Evolutionary conservation across 2,329 filamentous ascomycete genomes (phyloP).

Genomic region (Dactylellina drechsleri): DNA sequence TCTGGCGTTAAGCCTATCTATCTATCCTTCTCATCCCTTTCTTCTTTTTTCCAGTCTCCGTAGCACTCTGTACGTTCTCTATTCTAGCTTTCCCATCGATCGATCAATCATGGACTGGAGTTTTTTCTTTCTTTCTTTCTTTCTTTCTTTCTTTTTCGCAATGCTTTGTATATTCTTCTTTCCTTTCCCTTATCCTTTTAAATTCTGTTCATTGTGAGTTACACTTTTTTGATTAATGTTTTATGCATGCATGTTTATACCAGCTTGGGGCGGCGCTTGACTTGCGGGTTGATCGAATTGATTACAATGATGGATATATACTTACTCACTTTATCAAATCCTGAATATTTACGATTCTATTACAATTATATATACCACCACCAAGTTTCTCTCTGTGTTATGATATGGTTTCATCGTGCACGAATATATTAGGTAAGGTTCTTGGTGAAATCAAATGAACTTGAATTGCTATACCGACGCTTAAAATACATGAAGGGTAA

Average conservation of each 20-base stretch:
- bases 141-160: conserved; percentile 9
- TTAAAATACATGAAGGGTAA: not conserved
- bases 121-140: conserved; percentile 40
- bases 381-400: no score
- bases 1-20: not conserved
- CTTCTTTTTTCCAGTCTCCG: not conserved
- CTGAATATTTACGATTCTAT: no score
- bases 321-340: no score
- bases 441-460: no score
- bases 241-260: not conserved
- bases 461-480: no score
- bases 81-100: not conserved
- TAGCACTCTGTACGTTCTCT: not conserved
- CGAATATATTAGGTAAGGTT: no score
- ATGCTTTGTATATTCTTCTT: conserved; percentile 8
- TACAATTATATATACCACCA: no score
- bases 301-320: conserved; percentile 10
- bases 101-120: conserved; percentile 42
- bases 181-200: not conserved
- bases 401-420: no score
- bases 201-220: not conserved
- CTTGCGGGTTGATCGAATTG: no score
- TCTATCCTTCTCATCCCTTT: not conserved
- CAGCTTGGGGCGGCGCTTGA: conserved; percentile 48
- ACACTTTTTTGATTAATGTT: not conserved